phyloP scores from a whole-genome alignment of 345 rosid species.

The Corchorus olitorius region DNA sequence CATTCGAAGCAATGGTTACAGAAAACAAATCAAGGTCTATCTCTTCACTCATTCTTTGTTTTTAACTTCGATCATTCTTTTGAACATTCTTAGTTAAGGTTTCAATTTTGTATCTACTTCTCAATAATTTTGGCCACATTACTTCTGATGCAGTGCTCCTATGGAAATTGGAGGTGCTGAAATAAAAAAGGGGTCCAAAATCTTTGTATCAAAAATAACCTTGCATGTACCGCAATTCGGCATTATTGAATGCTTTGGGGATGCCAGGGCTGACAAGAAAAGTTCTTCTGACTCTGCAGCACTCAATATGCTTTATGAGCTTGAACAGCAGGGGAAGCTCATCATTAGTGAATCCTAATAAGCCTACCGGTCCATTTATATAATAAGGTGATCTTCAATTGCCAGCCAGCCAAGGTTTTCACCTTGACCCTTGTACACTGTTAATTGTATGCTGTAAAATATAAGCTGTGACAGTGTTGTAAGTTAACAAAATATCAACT shows the following conservation, averaged over 20 bases:
- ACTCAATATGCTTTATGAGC: conserved; percentile 54
- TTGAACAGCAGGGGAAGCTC: conserved; percentile 51
- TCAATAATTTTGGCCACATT: neutral
- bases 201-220: conserved; percentile 54
- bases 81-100: neutral
- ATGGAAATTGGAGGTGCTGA: conserved; percentile 32
- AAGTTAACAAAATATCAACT: neutral
- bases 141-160: conserved; percentile 41
- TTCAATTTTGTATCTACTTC: neutral
- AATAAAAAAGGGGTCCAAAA: conserved; percentile 43
- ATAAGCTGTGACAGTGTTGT: neutral
- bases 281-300: conserved; percentile 83
- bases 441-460: neutral
- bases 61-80: neutral
- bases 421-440: neutral
- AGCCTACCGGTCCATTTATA: neutral
- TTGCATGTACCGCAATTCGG: conserved; percentile 56
- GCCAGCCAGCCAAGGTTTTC: neutral
- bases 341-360: conserved; percentile 28
- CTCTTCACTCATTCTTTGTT: neutral
- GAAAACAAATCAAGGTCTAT: neutral
- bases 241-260: conserved; percentile 52
- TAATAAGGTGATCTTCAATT: too few relatives aligned
- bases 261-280: conserved; percentile 78
- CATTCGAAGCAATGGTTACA: conserved; percentile 32